Conservation (phyloP, 805 yeast genomes). For the Metschnikowia drakensbergensis region DNA sequence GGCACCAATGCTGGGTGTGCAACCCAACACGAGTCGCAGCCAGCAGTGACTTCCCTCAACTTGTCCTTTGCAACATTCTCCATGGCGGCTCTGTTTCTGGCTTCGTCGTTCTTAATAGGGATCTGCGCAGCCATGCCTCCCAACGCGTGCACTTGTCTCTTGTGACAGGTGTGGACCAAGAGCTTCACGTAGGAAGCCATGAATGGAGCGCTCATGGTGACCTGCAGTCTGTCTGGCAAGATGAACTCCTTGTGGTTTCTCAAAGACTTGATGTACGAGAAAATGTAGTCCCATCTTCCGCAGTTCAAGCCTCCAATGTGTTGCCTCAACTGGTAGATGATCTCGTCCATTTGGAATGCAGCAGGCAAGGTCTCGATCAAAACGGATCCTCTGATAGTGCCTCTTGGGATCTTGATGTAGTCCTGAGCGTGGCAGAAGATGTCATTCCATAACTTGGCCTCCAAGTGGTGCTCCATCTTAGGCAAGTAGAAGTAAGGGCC, state of each 20-base stretch:
- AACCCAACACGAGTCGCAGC: slow-evolving; percentile 89
- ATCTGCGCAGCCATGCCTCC: slow-evolving; percentile 92
- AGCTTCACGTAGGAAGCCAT: slow-evolving; percentile 75
- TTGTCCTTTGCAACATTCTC: slow-evolving; percentile 71
- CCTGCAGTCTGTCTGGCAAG: slow-evolving; percentile 75
- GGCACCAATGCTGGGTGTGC: slow-evolving; percentile 82
- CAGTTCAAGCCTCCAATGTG: slow-evolving; percentile 81
- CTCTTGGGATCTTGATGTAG: slow-evolving; percentile 61
- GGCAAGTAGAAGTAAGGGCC: slow-evolving; percentile 84
- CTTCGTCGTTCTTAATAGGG: slow-evolving; percentile 69
- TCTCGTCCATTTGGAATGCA: slow-evolving; percentile 84
- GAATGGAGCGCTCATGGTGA: slow-evolving; percentile 77
- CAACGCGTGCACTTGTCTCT: slow-evolving; percentile 79
- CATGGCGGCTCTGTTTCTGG: slow-evolving; percentile 63
- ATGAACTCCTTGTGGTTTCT: slow-evolving; percentile 64
- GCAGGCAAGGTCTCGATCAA: slow-evolving; percentile 82
- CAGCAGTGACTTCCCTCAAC: slow-evolving; percentile 69
- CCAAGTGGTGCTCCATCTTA: slow-evolving; percentile 82
- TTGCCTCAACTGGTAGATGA: slow-evolving; percentile 68
- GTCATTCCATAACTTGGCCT: slow-evolving; percentile 82
- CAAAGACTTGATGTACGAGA: slow-evolving; percentile 71
- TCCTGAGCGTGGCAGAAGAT: slow-evolving; percentile 75
- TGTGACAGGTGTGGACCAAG: slow-evolving; percentile 69
- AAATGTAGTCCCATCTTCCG: slow-evolving; percentile 89
- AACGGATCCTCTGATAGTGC: slow-evolving; percentile 77